A percentile compares a stretch with the other conserved stretches of the same genome.
Conservation (phyloP, 139 green algal genomes). For the Micromonas pusilla region DNA sequence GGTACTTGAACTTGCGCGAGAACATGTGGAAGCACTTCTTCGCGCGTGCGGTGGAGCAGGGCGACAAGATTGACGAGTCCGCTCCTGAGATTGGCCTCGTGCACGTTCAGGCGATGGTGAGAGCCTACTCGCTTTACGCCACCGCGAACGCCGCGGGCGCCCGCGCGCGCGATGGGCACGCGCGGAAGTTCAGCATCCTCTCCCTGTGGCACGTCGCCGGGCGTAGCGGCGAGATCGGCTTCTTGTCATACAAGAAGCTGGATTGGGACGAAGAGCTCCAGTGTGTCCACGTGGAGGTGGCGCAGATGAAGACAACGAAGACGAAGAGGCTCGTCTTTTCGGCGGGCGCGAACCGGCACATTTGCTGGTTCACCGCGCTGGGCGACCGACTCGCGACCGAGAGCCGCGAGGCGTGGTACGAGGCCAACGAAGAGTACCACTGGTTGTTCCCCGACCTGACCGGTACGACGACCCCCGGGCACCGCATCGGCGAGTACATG, state of each 20-base stretch:
- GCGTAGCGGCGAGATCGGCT: not conserved
- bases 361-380: not conserved
- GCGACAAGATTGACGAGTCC: slow-evolving; percentile 2
- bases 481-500: not conserved
- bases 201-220: not conserved
- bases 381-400: not conserved
- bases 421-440: not conserved
- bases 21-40: not conserved
- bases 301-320: not conserved
- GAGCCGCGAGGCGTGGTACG: not conserved
- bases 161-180: not conserved
- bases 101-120: not conserved
- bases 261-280: not conserved
- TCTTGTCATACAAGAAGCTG: not conserved
- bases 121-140: not conserved
- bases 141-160: not conserved
- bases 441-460: not conserved
- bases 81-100: not conserved
- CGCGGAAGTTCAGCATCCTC: not conserved
- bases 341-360: not conserved
- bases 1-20: not conserved
- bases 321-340: not conserved
- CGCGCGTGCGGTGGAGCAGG: not conserved
- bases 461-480: not conserved
- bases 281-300: not conserved